A percentile compares a stretch with the other conserved stretches of the same genome.
These are phyloP conservation scores for Cicer cuneatum DNA, from an alignment of 306 rosid genomes.

Conservation along the genomic window DNA sequence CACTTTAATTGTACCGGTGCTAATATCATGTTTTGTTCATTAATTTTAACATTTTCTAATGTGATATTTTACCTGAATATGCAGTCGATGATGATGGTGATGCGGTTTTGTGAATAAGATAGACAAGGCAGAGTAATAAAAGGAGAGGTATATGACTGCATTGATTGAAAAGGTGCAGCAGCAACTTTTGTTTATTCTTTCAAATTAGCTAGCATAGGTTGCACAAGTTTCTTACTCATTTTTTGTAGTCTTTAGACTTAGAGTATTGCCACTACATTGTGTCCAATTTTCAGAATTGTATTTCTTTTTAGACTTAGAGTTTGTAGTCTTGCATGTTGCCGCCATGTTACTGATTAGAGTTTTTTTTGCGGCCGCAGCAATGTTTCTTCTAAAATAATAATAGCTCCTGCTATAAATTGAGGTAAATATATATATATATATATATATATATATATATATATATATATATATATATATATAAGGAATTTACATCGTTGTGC, in stretches of 20 bases:
- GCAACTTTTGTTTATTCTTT: conserved; percentile 53
- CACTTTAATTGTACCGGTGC: not conserved
- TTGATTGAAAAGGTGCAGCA: conserved; percentile 60
- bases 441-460: too few species aligned
- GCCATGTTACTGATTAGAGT: not conserved
- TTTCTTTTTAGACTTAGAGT: not conserved
- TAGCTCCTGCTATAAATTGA: not conserved
- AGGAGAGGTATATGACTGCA: conserved; percentile 44
- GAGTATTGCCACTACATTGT: not conserved
- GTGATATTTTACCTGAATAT: conserved; percentile 23
- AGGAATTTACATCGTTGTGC: too few species aligned
- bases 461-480: too few species aligned
- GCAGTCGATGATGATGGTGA: conserved; percentile 52
- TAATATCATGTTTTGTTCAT: not conserved
- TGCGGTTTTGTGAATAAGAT: conserved; percentile 40
- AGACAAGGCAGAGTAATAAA: conserved; percentile 38
- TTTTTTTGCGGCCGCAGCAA: not conserved
- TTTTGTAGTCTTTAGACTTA: not conserved
- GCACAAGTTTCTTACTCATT: not conserved
- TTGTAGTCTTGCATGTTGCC: not conserved
- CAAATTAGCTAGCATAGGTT: conserved; percentile 45
- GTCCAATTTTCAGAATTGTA: not conserved
- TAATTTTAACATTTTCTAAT: conserved; percentile 2
- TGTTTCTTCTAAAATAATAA: not conserved
- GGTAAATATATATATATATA: too few species aligned